These are phyloP conservation scores for Cupressus sempervirens DNA, from an alignment of 75 land plant genomes.

Conservation along the genomic window DNA sequence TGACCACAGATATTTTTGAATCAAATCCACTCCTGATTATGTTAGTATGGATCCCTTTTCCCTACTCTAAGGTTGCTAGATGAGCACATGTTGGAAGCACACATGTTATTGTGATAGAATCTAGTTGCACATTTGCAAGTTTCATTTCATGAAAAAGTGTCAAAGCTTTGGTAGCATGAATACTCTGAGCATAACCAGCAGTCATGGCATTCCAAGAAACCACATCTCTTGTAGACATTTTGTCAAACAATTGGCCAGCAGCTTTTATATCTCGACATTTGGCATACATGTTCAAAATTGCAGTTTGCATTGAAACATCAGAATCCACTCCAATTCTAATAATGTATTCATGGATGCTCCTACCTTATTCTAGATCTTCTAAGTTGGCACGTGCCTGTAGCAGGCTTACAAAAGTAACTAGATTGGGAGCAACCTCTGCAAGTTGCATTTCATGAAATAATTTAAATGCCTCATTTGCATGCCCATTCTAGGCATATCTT, in stretches of 20 bases:
- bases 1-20: constrained; percentile 15
- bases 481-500: constrained; percentile 9
- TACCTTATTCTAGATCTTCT: background rate
- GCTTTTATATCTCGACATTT: constrained; percentile 16
- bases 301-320: constrained; percentile 8
- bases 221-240: too few relatives aligned
- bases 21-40: constrained; percentile 21
- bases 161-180: too few relatives aligned
- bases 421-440: constrained; percentile 2
- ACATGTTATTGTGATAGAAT: constrained; percentile 40
- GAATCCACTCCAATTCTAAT: background rate
- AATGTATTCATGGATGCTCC: constrained; percentile 12
- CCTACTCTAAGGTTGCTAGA: constrained; percentile 16
- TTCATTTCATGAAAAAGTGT: constrained; percentile 26
- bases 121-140: constrained; percentile 31
- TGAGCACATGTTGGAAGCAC: constrained; percentile 23
- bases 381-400: constrained; percentile 8
- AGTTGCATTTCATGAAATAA: constrained; percentile 10
- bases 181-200: too few relatives aligned
- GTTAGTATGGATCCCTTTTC: constrained; percentile 29
- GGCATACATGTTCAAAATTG: constrained; percentile 18
- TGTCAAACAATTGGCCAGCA: too few relatives aligned
- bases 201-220: too few relatives aligned
- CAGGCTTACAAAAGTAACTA: background rate
- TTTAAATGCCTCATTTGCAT: constrained; percentile 13